Conservation (phyloP, 352 stramenopile species). For the Paralagenidium karlingii region DNA sequence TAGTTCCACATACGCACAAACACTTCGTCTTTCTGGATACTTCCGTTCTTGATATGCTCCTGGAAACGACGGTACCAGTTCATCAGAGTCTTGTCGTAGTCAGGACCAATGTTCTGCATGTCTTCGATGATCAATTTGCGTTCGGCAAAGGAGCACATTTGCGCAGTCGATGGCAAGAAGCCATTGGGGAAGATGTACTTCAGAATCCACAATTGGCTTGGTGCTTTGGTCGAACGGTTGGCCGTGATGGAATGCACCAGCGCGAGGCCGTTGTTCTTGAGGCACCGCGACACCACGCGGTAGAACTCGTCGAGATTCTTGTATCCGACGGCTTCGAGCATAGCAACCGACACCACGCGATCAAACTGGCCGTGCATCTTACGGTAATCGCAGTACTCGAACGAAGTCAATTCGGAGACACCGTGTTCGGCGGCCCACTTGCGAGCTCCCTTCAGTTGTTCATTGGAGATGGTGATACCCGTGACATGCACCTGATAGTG, state of each 20-base stretch:
- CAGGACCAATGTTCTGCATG: conserved; percentile 73
- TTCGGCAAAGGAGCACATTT: conserved; percentile 66
- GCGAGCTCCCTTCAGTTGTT: conserved; percentile 80
- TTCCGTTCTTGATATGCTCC: conserved; percentile 56
- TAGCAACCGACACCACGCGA: conserved; percentile 79
- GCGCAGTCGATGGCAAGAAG: conserved; percentile 64
- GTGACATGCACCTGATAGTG: conserved; percentile 79
- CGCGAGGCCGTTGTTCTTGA: conserved; percentile 65
- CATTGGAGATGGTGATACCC: conserved; percentile 84
- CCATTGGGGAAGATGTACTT: conserved; percentile 89
- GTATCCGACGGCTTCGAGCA: conserved; percentile 83
- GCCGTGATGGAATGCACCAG: conserved; percentile 76
- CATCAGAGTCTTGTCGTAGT: conserved; percentile 87
- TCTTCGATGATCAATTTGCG: conserved; percentile 73
- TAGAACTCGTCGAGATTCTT: conserved; percentile 86
- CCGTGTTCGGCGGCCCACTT: conserved; percentile 66
- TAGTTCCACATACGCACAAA: conserved; percentile 86
- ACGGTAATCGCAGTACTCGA: conserved; percentile 86
- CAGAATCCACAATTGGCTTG: conserved; percentile 78
- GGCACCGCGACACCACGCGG: conserved; percentile 58
- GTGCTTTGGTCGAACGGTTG: conserved; percentile 74
- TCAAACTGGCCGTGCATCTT: conserved; percentile 82
- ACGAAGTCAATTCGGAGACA: conserved; percentile 75
- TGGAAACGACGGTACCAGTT: conserved; percentile 83
- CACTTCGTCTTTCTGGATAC: conserved; percentile 63